These are phyloP conservation scores for Penicillium sp. DNA, from an alignment of 2,329 filamentous ascomycete genomes.

Conservation along the genomic window DNA sequence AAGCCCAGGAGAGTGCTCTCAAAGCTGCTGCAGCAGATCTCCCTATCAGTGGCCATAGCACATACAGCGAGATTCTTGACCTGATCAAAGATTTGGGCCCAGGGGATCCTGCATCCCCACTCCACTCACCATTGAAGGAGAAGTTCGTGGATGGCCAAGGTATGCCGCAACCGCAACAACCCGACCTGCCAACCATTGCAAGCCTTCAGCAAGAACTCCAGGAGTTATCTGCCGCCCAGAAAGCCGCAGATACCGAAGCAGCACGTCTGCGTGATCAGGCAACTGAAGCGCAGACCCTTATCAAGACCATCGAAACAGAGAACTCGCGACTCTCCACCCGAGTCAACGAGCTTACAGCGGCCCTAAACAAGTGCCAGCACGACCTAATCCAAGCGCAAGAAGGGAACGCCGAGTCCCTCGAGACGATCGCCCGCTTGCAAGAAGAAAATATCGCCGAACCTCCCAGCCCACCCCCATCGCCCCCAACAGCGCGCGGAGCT, in stretches of 20 bases:
- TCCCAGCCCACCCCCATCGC: slow-evolving; percentile 34
- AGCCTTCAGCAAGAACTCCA: slow-evolving; percentile 33
- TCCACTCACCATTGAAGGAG: slow-evolving; percentile 16
- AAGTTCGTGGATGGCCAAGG: slow-evolving; percentile 23
- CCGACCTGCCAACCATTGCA: slow-evolving; percentile 13
- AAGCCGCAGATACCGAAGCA: slow-evolving; percentile 37
- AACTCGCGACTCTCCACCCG: slow-evolving; percentile 38
- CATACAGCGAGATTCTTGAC: slow-evolving; percentile 43
- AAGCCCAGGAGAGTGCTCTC: slow-evolving; percentile 39
- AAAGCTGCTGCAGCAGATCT: slow-evolving; percentile 40
- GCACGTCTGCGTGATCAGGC: slow-evolving; percentile 38
- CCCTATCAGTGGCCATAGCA: slow-evolving; percentile 34
- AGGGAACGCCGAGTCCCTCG: slow-evolving; percentile 33
- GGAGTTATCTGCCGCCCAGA: slow-evolving; percentile 29
- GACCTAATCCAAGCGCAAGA: slow-evolving; percentile 34
- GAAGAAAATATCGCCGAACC: slow-evolving; percentile 30
- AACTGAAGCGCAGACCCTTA: slow-evolving; percentile 37
- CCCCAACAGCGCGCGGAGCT: slow-evolving; percentile 18
- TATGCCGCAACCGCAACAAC: slow-evolving; percentile 24
- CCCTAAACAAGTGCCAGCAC: slow-evolving; percentile 33
- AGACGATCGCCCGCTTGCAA: slow-evolving; percentile 33
- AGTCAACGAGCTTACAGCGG: slow-evolving; percentile 37
- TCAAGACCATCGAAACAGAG: slow-evolving; percentile 42
- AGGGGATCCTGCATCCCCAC: slow-evolving; percentile 17
- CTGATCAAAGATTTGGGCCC: slow-evolving; percentile 37